Percentiles rank a stretch among this genome's conserved stretches.
phyloP scores from a whole-genome alignment of 305 asterid genomes.

The Rubia peregrina region DNA sequence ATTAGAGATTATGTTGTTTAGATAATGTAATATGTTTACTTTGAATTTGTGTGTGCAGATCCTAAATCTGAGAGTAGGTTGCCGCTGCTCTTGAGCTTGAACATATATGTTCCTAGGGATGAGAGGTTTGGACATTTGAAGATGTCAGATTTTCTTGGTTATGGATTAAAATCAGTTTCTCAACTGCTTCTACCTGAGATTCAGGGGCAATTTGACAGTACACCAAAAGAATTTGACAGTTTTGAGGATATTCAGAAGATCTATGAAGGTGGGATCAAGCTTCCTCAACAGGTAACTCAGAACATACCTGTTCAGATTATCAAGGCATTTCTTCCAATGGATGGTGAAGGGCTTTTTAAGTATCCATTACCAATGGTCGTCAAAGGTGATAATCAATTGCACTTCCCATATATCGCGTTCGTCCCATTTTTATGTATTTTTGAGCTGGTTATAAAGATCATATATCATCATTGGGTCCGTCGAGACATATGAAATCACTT shows the following conservation, averaged over 20 bases:
- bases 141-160: constrained; percentile 54
- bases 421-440: too few relatives aligned
- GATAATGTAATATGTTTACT: not conserved
- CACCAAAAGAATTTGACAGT: constrained; percentile 44
- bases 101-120: constrained; percentile 62
- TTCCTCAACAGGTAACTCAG: constrained; percentile 37
- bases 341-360: constrained; percentile 53
- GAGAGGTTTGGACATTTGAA: constrained; percentile 68
- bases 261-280: constrained; percentile 55
- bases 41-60: constrained; percentile 26
- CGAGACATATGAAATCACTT: not conserved
- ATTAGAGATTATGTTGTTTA: not conserved
- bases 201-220: constrained; percentile 31
- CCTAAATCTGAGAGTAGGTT: constrained; percentile 48
- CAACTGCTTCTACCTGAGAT: constrained; percentile 51
- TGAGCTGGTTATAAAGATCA: too few relatives aligned
- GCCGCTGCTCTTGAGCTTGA: constrained; percentile 40
- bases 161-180: constrained; percentile 46
- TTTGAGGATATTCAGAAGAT: constrained; percentile 37
- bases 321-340: constrained; percentile 44
- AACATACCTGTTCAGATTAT: constrained; percentile 46
- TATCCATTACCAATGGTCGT: constrained; percentile 61
- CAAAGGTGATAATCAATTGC: constrained; percentile 30
- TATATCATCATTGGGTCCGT: not conserved
- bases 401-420: not conserved